Evolutionary conservation across 345 rosid genomes (phyloP).

Genomic region (Salix exigua): DNA sequence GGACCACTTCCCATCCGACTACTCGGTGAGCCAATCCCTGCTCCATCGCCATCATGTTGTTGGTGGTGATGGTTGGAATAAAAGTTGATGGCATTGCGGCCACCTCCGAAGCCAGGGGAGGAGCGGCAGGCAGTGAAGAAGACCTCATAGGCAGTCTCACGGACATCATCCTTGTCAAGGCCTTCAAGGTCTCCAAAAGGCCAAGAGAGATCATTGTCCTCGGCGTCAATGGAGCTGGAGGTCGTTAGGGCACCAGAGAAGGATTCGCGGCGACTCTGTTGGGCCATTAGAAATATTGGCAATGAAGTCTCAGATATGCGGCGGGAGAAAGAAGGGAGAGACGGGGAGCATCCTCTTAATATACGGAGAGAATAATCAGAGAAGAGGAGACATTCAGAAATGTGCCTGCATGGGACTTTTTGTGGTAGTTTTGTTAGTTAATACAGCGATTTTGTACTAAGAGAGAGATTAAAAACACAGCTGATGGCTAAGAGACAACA

Average conservation of each 20-base stretch:
- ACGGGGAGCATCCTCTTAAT: constrained; percentile 29
- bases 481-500: background rate
- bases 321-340: constrained; percentile 41
- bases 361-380: constrained; percentile 13
- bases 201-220: constrained; percentile 56
- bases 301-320: constrained; percentile 30
- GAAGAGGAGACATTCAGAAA: background rate
- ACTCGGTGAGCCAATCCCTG: constrained; percentile 18
- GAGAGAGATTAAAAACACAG: background rate
- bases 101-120: constrained; percentile 73
- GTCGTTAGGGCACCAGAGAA: constrained; percentile 36
- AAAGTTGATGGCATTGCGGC: constrained; percentile 58
- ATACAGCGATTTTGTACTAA: background rate
- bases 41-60: constrained; percentile 30
- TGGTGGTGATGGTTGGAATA: constrained; percentile 45
- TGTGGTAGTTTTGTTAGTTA: constrained; percentile 1
- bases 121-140: constrained; percentile 87
- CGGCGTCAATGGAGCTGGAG: constrained; percentile 16
- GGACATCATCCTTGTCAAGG: constrained; percentile 58
- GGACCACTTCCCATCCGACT: constrained; percentile 30
- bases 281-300: constrained; percentile 35
- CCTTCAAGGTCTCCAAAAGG: constrained; percentile 62
- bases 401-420: background rate
- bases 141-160: constrained; percentile 83
- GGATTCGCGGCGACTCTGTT: constrained; percentile 47